Evolutionary conservation across 129 eudicot genomes (phyloP).

Genomic region (Artemisia annua): DNA sequence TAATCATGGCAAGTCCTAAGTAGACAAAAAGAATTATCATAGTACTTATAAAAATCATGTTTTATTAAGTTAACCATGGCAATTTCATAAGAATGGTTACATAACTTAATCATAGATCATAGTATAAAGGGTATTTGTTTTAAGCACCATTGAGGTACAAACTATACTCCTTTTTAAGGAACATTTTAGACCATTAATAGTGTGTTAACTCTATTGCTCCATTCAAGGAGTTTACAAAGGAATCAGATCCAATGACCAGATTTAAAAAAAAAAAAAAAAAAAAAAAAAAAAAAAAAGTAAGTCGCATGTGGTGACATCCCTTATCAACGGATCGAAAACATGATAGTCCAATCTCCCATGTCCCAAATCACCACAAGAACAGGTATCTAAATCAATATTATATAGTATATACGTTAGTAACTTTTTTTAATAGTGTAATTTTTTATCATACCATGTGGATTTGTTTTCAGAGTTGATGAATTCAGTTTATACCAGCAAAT

Average conservation of each 20-base stretch:
- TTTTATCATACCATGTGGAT: slow-evolving; percentile 3
- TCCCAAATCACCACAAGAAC: neutral
- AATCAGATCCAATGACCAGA: neutral
- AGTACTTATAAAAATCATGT: too few species aligned
- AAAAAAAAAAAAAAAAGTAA: neutral
- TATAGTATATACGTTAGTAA: neutral
- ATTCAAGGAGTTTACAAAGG: neutral
- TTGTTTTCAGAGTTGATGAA: neutral
- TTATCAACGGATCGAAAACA: neutral
- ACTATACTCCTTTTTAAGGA: neutral
- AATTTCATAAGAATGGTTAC: too few species aligned
- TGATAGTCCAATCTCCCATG: slow-evolving; percentile 15
- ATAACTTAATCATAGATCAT: too few species aligned
- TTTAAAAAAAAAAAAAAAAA: too few species aligned
- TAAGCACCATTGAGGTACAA: neutral
- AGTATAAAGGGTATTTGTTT: neutral
- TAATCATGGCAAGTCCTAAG: too few species aligned
- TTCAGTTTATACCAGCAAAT: slow-evolving; percentile 3
- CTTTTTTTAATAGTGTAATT: neutral
- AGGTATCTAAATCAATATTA: neutral
- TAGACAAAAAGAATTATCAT: too few species aligned
- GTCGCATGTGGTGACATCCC: neutral
- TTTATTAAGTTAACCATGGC: too few species aligned
- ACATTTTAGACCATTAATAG: neutral
- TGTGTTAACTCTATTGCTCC: neutral